Evolutionary conservation across 2,329 filamentous ascomycete species (phyloP).

Genomic region (Monilinia fructigena): DNA sequence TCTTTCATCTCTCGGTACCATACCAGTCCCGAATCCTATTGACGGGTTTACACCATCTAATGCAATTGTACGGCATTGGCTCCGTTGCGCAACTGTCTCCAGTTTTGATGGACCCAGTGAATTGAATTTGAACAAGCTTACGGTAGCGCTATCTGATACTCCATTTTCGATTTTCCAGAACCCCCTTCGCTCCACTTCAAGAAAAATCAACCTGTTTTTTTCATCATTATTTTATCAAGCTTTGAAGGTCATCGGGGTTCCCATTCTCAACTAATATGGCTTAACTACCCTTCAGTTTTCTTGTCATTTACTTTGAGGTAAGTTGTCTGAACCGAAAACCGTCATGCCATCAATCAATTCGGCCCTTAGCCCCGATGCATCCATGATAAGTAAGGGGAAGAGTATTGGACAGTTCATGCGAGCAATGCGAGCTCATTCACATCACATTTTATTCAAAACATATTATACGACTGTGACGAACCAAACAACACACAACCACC

Average conservation of each 20-base stretch:
- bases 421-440: constrained; percentile 19
- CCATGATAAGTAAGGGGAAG: constrained; percentile 12
- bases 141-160: constrained; percentile 5
- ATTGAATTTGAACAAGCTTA: neutral
- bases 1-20: constrained; percentile 1
- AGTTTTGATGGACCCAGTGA: constrained; percentile 2
- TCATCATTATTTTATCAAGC: neutral
- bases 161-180: constrained; percentile 3
- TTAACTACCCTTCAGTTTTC: neutral
- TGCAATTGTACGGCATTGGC: neutral
- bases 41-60: neutral
- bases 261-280: neutral
- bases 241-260: neutral
- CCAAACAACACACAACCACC: constrained; percentile 9
- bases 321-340: neutral
- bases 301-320: neutral
- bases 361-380: constrained; percentile 19
- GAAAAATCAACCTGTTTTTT: neutral
- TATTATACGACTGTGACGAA: constrained; percentile 17
- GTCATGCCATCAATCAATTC: constrained; percentile 19
- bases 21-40: neutral
- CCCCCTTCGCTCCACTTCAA: neutral
- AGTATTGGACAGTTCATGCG: constrained; percentile 17
- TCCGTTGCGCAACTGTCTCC: neutral
- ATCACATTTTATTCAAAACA: constrained; percentile 18